Evolutionary conservation across 306 rosid species (phyloP).

Genomic region (Cucumis melo): DNA sequence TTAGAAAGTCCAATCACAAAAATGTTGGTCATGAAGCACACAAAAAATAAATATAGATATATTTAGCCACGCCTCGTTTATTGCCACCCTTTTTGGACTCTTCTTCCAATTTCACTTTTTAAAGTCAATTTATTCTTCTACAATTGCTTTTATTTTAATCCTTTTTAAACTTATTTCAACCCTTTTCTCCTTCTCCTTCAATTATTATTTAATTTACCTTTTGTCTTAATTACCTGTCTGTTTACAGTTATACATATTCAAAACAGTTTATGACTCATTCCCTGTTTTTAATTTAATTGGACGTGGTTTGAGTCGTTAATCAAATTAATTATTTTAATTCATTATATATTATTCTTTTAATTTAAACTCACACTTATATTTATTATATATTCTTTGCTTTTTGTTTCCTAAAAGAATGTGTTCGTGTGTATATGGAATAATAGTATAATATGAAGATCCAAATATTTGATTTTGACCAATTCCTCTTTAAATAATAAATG

Average conservation of each 20-base stretch:
- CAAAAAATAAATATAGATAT: not conserved
- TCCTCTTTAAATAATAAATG: not conserved
- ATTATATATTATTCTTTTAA: not conserved
- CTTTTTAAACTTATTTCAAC: not conserved
- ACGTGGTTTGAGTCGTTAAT: not conserved
- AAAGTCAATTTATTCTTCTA: not conserved
- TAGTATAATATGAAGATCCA: not conserved
- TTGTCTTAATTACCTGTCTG: not conserved
- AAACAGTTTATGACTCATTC: not conserved
- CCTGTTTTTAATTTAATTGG: not conserved
- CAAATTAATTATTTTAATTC: not conserved
- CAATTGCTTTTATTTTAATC: not conserved
- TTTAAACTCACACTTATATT: not conserved
- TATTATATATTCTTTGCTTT: not conserved
- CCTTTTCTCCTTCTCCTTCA: not conserved
- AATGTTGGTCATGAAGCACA: not conserved
- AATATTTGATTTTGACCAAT: not conserved
- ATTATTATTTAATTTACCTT: not conserved
- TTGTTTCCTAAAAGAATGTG: not conserved
- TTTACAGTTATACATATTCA: not conserved
- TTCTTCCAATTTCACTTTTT: not conserved
- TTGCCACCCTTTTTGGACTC: not conserved
- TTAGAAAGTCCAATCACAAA: not conserved
- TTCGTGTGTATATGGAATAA: not conserved
- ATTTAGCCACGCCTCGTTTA: not conserved